Conservation (phyloP, 1,284 basidiomycete species). For the Fomitopsis betulina region DNA sequence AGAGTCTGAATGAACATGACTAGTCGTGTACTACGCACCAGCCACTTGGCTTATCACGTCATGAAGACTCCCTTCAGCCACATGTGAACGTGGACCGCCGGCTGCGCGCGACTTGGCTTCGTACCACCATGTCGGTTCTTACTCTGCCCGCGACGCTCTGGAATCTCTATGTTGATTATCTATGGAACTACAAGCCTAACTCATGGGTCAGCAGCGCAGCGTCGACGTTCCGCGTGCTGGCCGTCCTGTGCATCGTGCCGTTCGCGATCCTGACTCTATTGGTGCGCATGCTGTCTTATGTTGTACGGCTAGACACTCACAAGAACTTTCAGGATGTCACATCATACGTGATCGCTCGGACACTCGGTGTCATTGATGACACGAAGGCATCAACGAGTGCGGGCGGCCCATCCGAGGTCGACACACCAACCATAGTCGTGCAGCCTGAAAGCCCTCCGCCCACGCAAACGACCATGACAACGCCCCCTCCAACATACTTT, state of each 20-base stretch:
- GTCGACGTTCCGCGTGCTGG: slow-evolving; percentile 59
- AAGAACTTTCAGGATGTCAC: slow-evolving; percentile 58
- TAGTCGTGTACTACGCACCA: background rate
- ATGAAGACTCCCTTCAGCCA: background rate
- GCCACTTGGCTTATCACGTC: slow-evolving; percentile 4
- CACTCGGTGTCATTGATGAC: slow-evolving; percentile 69
- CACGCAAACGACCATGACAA: slow-evolving; percentile 10
- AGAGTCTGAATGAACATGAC: slow-evolving; percentile 7
- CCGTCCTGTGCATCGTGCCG: slow-evolving; percentile 58
- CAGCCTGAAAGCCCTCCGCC: slow-evolving; percentile 5
- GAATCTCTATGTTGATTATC: slow-evolving; percentile 53
- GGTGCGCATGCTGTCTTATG: slow-evolving; percentile 31
- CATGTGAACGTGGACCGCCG: background rate
- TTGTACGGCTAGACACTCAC: background rate
- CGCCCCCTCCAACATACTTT: slow-evolving; percentile 30
- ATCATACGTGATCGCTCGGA: slow-evolving; percentile 80
- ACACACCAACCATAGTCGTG: slow-evolving; percentile 22
- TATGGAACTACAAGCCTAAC: slow-evolving; percentile 54
- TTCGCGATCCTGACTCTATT: slow-evolving; percentile 60
- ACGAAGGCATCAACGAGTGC: slow-evolving; percentile 64
- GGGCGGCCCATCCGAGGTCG: slow-evolving; percentile 7
- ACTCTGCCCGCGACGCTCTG: slow-evolving; percentile 40
- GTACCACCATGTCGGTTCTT: slow-evolving; percentile 17
- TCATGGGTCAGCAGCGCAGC: slow-evolving; percentile 70
- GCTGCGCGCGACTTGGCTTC: background rate